Evolutionary conservation across 148 eudicot genomes (phyloP).

Genomic region (Persicaria tinctoria): DNA sequence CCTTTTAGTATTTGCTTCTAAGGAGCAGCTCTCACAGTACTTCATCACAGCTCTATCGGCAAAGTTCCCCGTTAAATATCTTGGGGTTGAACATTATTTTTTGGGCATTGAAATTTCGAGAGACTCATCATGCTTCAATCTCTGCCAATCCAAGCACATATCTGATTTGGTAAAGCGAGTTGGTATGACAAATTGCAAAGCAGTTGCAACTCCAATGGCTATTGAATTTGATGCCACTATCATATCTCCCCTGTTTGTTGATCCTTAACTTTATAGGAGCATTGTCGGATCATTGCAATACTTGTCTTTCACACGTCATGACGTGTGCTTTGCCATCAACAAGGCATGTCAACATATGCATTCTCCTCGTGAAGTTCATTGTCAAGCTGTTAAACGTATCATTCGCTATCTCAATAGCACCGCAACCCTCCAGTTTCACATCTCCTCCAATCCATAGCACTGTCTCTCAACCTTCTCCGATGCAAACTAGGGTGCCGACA

Average conservation of each 20-base stretch:
- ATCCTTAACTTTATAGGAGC: not conserved
- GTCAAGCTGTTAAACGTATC: too few species aligned
- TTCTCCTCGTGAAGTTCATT: too few species aligned
- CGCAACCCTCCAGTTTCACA: not conserved
- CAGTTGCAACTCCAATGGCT: not conserved
- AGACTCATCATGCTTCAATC: not conserved
- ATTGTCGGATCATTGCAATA: not conserved
- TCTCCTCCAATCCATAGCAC: not conserved
- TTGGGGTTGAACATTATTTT: not conserved
- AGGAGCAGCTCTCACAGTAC: not conserved
- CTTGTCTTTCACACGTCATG: too few species aligned
- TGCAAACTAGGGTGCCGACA: too few species aligned
- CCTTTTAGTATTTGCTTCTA: not conserved
- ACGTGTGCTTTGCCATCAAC: too few species aligned
- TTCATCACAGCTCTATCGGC: not conserved
- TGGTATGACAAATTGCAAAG: not conserved
- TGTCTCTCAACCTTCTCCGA: not conserved
- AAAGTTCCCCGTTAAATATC: not conserved
- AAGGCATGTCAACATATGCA: too few species aligned
- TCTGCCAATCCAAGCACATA: not conserved
- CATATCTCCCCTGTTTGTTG: not conserved
- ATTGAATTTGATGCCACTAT: not conserved
- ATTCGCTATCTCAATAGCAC: too few species aligned
- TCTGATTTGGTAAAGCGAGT: not conserved
- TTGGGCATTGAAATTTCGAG: not conserved